Percentiles rank a stretch among this genome's conserved stretches.
phyloP scores from a whole-genome alignment of 2,329 filamentous ascomycete species.

The Aphanoascus verrucosus region DNA sequence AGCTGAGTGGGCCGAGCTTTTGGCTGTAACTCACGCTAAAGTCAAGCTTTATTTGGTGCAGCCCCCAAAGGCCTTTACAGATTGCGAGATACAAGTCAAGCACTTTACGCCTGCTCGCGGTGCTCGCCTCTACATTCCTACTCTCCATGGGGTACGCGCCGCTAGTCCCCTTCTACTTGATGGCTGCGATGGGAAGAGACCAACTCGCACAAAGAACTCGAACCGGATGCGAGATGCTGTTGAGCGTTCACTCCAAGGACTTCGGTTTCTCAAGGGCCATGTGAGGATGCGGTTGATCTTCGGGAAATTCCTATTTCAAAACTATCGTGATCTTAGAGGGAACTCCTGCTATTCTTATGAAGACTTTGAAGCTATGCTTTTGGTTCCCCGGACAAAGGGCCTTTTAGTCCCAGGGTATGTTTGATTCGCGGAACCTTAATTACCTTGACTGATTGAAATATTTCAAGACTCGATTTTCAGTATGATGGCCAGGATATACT shows the following conservation, averaged over 20 bases:
- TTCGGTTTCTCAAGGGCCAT: conserved; percentile 27
- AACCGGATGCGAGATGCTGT: conserved; percentile 23
- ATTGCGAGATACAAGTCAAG: conserved; percentile 21
- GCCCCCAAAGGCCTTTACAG: conserved; percentile 20
- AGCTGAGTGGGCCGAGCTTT: conserved; percentile 23
- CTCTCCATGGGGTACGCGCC: conserved; percentile 19
- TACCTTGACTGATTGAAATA: not conserved
- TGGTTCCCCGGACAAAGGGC: conserved; percentile 28
- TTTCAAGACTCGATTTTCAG: conserved; percentile 20
- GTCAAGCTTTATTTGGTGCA: conserved; percentile 29
- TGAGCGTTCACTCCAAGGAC: conserved; percentile 24
- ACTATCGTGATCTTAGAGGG: conserved; percentile 25
- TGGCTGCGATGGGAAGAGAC: conserved; percentile 16
- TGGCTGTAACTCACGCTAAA: conserved; percentile 23
- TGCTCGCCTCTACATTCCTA: not conserved
- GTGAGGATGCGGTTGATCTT: conserved; percentile 36
- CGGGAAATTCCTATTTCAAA: conserved; percentile 32
- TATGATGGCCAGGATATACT: conserved; percentile 22
- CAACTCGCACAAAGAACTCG: conserved; percentile 25
- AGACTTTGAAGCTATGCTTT: conserved; percentile 35
- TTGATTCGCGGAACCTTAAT: not conserved
- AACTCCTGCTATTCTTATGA: conserved; percentile 25
- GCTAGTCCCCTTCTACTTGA: conserved; percentile 17
- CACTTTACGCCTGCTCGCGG: conserved; percentile 12
- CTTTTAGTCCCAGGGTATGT: conserved; percentile 31